These are phyloP conservation scores for Silene latifolia DNA, from an alignment of 148 eudicot genomes.

Conservation along the genomic window DNA sequence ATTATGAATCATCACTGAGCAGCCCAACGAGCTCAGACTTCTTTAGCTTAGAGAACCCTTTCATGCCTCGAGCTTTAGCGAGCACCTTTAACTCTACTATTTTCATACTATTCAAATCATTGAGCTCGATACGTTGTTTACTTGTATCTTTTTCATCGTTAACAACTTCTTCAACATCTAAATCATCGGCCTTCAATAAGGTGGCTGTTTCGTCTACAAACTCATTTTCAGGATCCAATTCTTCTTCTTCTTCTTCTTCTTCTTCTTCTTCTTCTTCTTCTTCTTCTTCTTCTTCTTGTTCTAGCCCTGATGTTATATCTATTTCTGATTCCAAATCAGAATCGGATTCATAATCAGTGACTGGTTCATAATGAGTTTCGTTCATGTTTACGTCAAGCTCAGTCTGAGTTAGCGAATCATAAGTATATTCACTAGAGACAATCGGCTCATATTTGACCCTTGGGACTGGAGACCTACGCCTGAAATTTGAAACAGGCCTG, in stretches of 20 bases:
- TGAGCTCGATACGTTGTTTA: constrained; percentile 20
- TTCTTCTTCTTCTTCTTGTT: constrained; percentile 14
- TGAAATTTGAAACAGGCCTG: constrained; percentile 74
- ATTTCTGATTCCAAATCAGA: constrained; percentile 25
- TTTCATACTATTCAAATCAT: constrained; percentile 63
- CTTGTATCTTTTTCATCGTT: constrained; percentile 35
- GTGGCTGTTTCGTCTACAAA: constrained; percentile 20
- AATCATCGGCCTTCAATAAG: constrained; percentile 28
- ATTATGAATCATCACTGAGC: constrained; percentile 42
- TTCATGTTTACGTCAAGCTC: constrained; percentile 30
- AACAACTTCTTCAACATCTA: constrained; percentile 26
- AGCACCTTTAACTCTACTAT: constrained; percentile 63
- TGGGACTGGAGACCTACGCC: constrained; percentile 74
- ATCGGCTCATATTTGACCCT: constrained; percentile 42
- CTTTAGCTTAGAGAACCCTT: constrained; percentile 82
- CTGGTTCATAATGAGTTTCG: constrained; percentile 24
- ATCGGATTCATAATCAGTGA: constrained; percentile 29
- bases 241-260: constrained; percentile 14
- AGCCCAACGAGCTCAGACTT: constrained; percentile 71
- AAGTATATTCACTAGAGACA: constrained; percentile 26
- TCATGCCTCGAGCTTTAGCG: constrained; percentile 80
- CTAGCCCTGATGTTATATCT: constrained; percentile 24
- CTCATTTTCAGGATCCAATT: constrained; percentile 22
- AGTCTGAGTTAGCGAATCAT: constrained; percentile 23
- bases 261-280: not conserved